phyloP scores from a whole-genome alignment of 345 rosid genomes.

The Camelina neglecta region DNA sequence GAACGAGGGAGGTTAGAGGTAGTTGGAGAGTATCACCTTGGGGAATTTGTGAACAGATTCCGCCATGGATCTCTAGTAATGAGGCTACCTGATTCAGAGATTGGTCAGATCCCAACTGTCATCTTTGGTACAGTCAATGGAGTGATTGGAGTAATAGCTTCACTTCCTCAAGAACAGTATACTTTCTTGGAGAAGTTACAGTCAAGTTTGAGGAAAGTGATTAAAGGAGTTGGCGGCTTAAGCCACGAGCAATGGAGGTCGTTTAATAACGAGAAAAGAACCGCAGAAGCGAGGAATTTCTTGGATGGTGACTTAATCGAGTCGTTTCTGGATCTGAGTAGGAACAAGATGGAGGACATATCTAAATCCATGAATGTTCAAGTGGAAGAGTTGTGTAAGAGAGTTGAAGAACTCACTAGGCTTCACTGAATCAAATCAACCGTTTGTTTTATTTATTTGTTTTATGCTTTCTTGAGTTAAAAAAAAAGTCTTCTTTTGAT shows the following conservation, averaged over 20 bases:
- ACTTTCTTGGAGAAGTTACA: conserved; percentile 83
- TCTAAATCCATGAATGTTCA: conserved; percentile 72
- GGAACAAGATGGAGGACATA: conserved; percentile 82
- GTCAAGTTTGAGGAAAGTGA: conserved; percentile 79
- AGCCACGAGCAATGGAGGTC: conserved; percentile 99
- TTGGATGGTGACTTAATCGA: conserved; percentile 92
- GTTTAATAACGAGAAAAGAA: conserved; percentile 91
- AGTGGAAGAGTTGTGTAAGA: conserved; percentile 86
- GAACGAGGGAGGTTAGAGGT: conserved; percentile 93
- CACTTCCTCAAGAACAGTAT: conserved; percentile 86
- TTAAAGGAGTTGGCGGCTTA: conserved; percentile 95
- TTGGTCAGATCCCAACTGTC: conserved; percentile 89
- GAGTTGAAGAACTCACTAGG: conserved; percentile 92
- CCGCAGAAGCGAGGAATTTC: conserved; percentile 82
- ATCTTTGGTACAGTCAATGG: conserved; percentile 93
- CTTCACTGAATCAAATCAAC: conserved; percentile 60
- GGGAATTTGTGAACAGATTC: conserved; percentile 93
- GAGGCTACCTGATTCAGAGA: conserved; percentile 93
- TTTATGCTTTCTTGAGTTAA: conserved; percentile 10
- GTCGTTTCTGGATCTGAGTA: conserved; percentile 87
- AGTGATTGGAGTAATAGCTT: conserved; percentile 93
- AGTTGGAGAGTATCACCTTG: conserved; percentile 94
- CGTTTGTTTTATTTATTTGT: conserved; percentile 1
- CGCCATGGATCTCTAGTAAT: conserved; percentile 93
- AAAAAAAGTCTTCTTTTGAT: conserved; percentile 13